Base-by-base conservation (phyloP, 2,329 filamentous ascomycete genomes). In the Fusarium sororula region DNA sequence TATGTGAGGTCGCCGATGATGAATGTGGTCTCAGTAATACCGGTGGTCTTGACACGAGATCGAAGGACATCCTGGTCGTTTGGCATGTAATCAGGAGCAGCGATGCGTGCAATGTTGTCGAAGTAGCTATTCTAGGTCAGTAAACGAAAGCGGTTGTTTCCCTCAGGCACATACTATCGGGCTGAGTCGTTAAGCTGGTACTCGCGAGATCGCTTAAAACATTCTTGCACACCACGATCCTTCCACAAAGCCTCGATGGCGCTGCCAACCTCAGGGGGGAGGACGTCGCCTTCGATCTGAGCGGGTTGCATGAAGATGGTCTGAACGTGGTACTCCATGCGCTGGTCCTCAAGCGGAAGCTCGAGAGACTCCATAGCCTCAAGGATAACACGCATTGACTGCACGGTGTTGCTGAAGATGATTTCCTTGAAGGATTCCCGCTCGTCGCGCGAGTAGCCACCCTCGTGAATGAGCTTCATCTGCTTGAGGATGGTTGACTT, bases 391-490 rank as follows among this genome's bases (percentile, higher is more conserved):
- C 90, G 89, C 90, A 92, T 92, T 42, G 90, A 91, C 81, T 92
- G 90, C 22, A 92, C 90, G 3, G 90, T 91, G 83, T 92, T 92
- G 84, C 89, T 91, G 84, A 91, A 92, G 80, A 92, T 91, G 79
- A 91, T 91, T 79, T 92, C 90, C 83, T 92, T 91, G 86, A 92
- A 92, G 11, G 89, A 91, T 81, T 92, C 90, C 72, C 90, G 87
- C 82, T 92, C 90, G 77, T 98, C 96, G 83, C 96, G 93, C 72
- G 96, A 98, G 87, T 98, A 99, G 78, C 96, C 96, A 75, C 96
- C 96, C 88, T 99, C 96, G 84, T 99, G 94, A 81, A 99, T 99
- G 81, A 99, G 93, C 89, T 98, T 99, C 96, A 99, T 98, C 87
- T 98, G 96, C 87, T 98, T 98, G 76, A 98, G 90, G 72, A 98